Evolutionary conservation across 2,329 filamentous ascomycete genomes (phyloP).

Genomic region (Pestalotiopsis sp.): DNA sequence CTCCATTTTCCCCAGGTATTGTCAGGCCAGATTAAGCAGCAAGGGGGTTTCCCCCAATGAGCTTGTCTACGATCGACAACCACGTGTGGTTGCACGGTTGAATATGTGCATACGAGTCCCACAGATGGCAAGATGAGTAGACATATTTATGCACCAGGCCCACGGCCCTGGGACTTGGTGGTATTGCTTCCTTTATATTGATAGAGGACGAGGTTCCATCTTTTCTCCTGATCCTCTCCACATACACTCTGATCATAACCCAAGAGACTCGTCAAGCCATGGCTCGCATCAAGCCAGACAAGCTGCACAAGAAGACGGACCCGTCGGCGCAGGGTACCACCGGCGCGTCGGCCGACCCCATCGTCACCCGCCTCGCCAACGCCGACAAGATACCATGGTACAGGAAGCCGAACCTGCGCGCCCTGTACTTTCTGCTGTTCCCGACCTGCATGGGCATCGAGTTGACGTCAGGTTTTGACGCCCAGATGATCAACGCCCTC

Average conservation of each 20-base stretch:
- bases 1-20: not conserved
- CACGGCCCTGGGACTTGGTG: not conserved
- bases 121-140: not conserved
- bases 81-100: not conserved
- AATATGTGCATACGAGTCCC: not conserved
- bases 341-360: constrained; percentile 37
- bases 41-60: not conserved
- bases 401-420: constrained; percentile 60
- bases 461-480: constrained; percentile 48
- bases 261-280: not conserved
- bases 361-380: constrained; percentile 38
- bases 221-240: not conserved
- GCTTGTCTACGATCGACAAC: not conserved
- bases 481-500: constrained; percentile 47
- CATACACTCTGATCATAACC: not conserved
- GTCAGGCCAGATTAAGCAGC: not conserved
- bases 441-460: constrained; percentile 65
- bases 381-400: constrained; percentile 53
- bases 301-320: not conserved
- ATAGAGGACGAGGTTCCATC: not conserved
- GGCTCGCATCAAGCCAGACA: not conserved
- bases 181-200: not conserved
- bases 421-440: constrained; percentile 59
- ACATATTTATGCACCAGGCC: not conserved
- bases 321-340: not conserved